phyloP scores from a whole-genome alignment of 1,139 yeast genomes.

The Yamadazyma dushanensis region DNA sequence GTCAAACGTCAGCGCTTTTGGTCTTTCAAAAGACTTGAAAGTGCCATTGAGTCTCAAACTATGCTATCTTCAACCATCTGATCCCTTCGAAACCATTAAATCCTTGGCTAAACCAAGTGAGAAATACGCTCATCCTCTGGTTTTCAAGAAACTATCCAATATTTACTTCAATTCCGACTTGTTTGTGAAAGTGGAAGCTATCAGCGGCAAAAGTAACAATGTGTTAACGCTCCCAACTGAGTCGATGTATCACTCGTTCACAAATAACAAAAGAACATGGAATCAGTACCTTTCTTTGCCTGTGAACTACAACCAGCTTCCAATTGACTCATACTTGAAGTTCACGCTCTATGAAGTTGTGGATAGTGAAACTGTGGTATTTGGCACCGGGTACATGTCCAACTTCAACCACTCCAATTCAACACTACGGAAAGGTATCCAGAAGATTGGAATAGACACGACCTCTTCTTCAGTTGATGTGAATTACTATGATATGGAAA shows the following conservation, averaged over 20 bases:
- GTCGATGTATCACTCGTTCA: constrained; percentile 64
- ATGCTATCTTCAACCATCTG: constrained; percentile 33
- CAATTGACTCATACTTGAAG: constrained; percentile 58
- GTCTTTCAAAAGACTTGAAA: constrained; percentile 70
- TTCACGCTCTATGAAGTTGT: constrained; percentile 68
- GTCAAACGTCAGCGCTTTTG: constrained; percentile 54
- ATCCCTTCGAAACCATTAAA: constrained; percentile 20
- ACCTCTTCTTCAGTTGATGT: constrained; percentile 10
- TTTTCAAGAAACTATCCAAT: constrained; percentile 51
- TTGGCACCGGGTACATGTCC: constrained; percentile 61
- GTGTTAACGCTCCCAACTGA: constrained; percentile 67
- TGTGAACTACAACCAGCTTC: constrained; percentile 66
- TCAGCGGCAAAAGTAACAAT: constrained; percentile 51
- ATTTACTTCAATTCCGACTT: constrained; percentile 58
- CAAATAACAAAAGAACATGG: constrained; percentile 43
- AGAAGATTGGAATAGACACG: constrained; percentile 29
- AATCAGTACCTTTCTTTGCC: constrained; percentile 70
- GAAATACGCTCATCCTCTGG: constrained; percentile 54
- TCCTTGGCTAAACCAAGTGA: constrained; percentile 52
- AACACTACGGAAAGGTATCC: constrained; percentile 38
- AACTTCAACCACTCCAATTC: constrained; percentile 49
- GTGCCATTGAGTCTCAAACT: constrained; percentile 46
- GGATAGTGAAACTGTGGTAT: constrained; percentile 46
- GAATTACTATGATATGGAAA: constrained; percentile 24
- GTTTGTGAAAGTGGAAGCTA: constrained; percentile 60